Conservation (phyloP, 768 basidiomycete species). For the Calocybe gangraenosa region DNA sequence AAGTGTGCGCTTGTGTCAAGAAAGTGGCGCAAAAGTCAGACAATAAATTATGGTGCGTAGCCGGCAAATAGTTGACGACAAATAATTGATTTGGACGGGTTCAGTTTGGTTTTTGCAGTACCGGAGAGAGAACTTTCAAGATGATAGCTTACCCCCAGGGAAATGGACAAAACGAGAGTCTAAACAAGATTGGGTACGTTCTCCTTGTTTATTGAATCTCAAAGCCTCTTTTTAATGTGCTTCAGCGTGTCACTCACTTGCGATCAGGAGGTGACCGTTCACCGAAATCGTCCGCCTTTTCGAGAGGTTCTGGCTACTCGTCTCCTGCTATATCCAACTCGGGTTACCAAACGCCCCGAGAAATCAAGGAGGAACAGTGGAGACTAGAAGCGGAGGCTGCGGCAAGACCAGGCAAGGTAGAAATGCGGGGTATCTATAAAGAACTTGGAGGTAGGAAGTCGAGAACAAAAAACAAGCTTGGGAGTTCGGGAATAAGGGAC, state of each 20-base stretch:
- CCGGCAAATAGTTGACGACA: too few species aligned
- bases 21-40: conserved; percentile 88
- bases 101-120: conserved; percentile 94
- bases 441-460: conserved; percentile 83
- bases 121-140: conserved; percentile 82
- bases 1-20: conserved; percentile 76
- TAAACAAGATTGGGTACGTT: conserved; percentile 84
- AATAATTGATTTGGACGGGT: too few species aligned
- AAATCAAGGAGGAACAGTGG: conserved; percentile 79
- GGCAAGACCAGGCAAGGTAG: conserved; percentile 64
- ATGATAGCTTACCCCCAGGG: conserved; percentile 69
- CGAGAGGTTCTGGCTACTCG: conserved; percentile 42
- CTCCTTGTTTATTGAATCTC: conserved; percentile 1
- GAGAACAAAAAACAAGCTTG: conserved; percentile 69
- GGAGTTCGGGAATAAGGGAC: conserved; percentile 61
- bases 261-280: conserved; percentile 38
- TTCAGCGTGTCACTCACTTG: conserved; percentile 52
- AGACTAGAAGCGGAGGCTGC: conserved; percentile 45
- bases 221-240: conserved; percentile 3
- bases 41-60: conserved; percentile 79
- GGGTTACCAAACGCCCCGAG: conserved; percentile 76
- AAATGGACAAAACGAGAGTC: conserved; percentile 94
- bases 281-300: conserved; percentile 30
- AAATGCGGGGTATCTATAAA: conserved; percentile 92
- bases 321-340: conserved; percentile 42